A percentile compares a stretch with the other conserved stretches of the same genome.
Evolutionary conservation across 2,329 filamentous ascomycete species (phyloP).

Genomic region (Fusarium oxysporum): DNA sequence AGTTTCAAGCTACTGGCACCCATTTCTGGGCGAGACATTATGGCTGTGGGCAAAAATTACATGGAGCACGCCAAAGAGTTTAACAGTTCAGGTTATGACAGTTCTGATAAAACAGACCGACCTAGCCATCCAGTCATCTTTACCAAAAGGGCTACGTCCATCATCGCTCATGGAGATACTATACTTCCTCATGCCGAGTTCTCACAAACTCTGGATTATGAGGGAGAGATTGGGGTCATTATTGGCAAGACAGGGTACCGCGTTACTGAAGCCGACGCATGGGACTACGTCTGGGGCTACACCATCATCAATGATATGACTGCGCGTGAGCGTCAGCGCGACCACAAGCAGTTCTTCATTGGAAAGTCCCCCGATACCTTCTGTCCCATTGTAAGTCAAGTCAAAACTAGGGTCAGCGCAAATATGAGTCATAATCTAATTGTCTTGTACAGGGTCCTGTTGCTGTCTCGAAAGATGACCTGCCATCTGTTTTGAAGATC

Average conservation of each 20-base stretch:
- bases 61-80: conserved; percentile 68
- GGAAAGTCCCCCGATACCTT: conserved; percentile 67
- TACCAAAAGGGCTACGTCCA: conserved; percentile 65
- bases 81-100: conserved; percentile 65
- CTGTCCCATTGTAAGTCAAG: conserved; percentile 61
- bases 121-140: conserved; percentile 67
- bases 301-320: conserved; percentile 68
- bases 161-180: conserved; percentile 60
- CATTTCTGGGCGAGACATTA: conserved; percentile 61
- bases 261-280: conserved; percentile 57
- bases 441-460: not conserved
- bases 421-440: too few relatives aligned
- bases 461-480: conserved; percentile 13
- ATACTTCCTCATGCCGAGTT: conserved; percentile 61
- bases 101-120: conserved; percentile 63
- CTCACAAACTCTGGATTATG: conserved; percentile 64
- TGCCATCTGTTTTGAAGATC: conserved; percentile 56
- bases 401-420: too few relatives aligned
- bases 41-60: conserved; percentile 69
- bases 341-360: conserved; percentile 71
- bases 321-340: conserved; percentile 62
- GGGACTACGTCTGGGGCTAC: conserved; percentile 66
- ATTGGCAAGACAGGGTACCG: conserved; percentile 61
- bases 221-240: conserved; percentile 68
- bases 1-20: conserved; percentile 57